Evolutionary conservation across 2,329 filamentous ascomycete species (phyloP), one percentile per base, ranked within the genome.

Genomic region (Curvularia sp.): DNA sequence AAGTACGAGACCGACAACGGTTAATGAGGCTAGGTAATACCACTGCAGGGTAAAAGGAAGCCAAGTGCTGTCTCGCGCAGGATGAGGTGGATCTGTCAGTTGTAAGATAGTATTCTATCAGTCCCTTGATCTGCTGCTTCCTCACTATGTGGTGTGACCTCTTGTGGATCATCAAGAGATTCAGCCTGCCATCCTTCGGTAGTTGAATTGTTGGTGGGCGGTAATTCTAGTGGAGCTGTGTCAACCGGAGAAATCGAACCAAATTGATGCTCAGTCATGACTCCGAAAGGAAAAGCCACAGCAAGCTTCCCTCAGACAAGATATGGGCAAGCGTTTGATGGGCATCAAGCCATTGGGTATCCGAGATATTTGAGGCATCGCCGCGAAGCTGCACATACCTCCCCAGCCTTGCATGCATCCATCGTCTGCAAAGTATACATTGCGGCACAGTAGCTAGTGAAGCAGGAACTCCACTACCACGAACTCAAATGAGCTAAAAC

Each of bases 1-100:
- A 7, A 65, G 30, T 23, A 49, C 59, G 10, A 57, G 7, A 13
- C 28, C 18, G 19, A 49, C 12, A 25, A 48, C 42, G 3, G 47
- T 55, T 18, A 13, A 2, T 12, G 3, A 12, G 4, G 8, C 10
- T 3, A 41, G 19, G 19, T 21, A 41, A 13, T 41, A 41, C n/a
- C 38, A 41, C 13, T 13, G 2, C 10, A 41, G 10, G n/a, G 38
- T 41, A 21, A 41, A 41, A 41, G 38, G 38, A 41, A 41, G 8
- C 38, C 38, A 41, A 13, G 18, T 12, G 18, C 38, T 13, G 18
- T 41, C 3, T 41, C 19, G 38, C 4, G 8, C 18, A 41, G 18
- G 18, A 5, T 9, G 8, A 5, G 8, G 1, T 13, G 38, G 19
- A 1, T 3, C 38, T 41, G 5, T 10, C n/a, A 9, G 19, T 38